Base-by-base conservation (phyloP, 495 filamentous ascomycete genomes). In the Neurospora sp. region DNA sequence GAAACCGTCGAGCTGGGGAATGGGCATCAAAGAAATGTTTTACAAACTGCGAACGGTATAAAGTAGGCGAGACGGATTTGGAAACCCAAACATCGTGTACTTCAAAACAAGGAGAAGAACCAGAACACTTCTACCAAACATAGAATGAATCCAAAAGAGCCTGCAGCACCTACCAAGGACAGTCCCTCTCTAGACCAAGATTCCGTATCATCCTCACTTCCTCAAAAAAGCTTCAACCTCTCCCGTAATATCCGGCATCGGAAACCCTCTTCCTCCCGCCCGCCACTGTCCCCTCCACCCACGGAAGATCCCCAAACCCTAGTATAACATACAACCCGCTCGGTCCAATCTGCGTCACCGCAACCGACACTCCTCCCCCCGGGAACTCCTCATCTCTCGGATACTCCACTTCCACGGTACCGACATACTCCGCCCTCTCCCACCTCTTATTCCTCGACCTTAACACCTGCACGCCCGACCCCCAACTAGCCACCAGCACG, bases 401-500 rank as follows among this genome's bases (percentile, higher is more conserved):
- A 12, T 74, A 72, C 22, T 75, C 40, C 38, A 74, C 16, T 7
- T 70, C 74, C 6, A 82, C 77, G 0, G 75, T 74, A 1, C 81
- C 81, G 20, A 82, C 68, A 68, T 81, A 78, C 73, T 84, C 81
- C 18, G 81, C 81, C 8, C 68, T 74, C 69, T 75, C 71, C 82
- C 82, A 83, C 72, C 69, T 75, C 41, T 73, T 76, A 48, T 82
- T 76, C 53, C 75, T 73, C 1, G 80, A 81, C 38, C 79, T 71
- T 8, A 83, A 74, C 70, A 84, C 82, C 68, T 76, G 77, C 20
- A 82, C 73, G 1, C 82, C 81, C 9, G 31, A 20, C 0, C 74
- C 71, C 46, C 79, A 73, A 38, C 42, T 70, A 0, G 76, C 71
- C 0, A 82, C 76, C 31, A 84, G 74, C 48, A 83, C 81, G 0